These are phyloP conservation scores for Millerago galiae DNA, from an alignment of 805 yeast species.

Conservation along the genomic window DNA sequence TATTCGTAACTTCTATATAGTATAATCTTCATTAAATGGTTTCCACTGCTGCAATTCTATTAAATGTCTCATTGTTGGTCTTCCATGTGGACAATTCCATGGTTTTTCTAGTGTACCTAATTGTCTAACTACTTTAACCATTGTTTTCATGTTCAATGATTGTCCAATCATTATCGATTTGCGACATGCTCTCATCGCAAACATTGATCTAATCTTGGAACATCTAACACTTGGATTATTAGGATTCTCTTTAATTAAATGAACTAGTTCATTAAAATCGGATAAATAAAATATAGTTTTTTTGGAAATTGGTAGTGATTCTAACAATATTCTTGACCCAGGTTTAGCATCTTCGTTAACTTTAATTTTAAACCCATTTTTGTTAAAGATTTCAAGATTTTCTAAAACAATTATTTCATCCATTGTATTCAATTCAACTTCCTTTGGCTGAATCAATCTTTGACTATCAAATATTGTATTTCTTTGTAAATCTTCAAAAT, in stretches of 20 bases:
- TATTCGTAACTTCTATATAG: constrained; percentile 12
- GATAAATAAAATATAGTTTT: constrained; percentile 55
- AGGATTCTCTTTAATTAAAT: constrained; percentile 52
- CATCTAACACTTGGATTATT: constrained; percentile 47
- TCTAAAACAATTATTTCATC: constrained; percentile 74
- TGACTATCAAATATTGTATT: constrained; percentile 59
- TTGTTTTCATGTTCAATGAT: constrained; percentile 47
- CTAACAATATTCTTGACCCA: constrained; percentile 49
- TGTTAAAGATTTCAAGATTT: constrained; percentile 46
- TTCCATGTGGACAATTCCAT: constrained; percentile 93
- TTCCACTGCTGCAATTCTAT: constrained; percentile 49
- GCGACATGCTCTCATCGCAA: constrained; percentile 95
- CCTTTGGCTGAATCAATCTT: constrained; percentile 53
- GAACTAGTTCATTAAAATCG: constrained; percentile 72
- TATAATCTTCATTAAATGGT: constrained; percentile 39
- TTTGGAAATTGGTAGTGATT: constrained; percentile 70
- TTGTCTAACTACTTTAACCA: constrained; percentile 64
- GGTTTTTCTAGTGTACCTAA: constrained; percentile 78
- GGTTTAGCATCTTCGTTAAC: constrained; percentile 45
- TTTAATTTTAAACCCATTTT: constrained; percentile 70
- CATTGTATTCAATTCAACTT: constrained; percentile 60
- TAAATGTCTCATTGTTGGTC: constrained; percentile 94
- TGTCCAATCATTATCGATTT: constrained; percentile 92
- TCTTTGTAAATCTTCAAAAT: constrained; percentile 66
- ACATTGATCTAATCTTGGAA: constrained; percentile 72